A percentile compares a stretch with the other conserved stretches of the same genome.
phyloP scores from a whole-genome alignment of 2,329 filamentous ascomycete genomes.

The Sporothrix protearum region DNA sequence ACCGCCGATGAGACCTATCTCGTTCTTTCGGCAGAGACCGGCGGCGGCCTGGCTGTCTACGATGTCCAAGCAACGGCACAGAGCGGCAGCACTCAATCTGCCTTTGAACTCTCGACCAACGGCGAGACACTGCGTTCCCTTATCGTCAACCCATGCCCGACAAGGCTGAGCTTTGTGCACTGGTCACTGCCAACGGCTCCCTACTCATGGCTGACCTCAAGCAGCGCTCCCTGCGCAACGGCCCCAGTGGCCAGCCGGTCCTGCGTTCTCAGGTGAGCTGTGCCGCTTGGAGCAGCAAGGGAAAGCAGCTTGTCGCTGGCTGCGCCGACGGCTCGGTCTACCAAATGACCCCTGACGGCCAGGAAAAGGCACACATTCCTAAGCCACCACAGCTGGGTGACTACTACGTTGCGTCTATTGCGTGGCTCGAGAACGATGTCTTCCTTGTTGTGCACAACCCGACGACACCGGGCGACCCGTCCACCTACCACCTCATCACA shows the following conservation, averaged over 20 bases:
- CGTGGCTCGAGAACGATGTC: constrained; percentile 84
- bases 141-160: constrained; percentile 72
- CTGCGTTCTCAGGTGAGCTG: constrained; percentile 76
- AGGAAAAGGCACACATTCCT: constrained; percentile 73
- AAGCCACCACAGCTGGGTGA: constrained; percentile 64
- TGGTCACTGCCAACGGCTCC: constrained; percentile 76
- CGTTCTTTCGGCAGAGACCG: constrained; percentile 74
- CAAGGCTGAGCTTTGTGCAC: constrained; percentile 70
- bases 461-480: constrained; percentile 57
- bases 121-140: constrained; percentile 69
- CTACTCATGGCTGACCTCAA: constrained; percentile 80
- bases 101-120: constrained; percentile 74
- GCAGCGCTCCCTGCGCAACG: constrained; percentile 55
- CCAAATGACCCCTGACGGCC: constrained; percentile 81
- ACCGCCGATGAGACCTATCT: constrained; percentile 84
- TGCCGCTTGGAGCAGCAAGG: constrained; percentile 85
- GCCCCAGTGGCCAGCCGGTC: constrained; percentile 56
- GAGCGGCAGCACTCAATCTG: constrained; percentile 59
- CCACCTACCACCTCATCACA: constrained; percentile 75
- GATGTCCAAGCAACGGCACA: constrained; percentile 65
- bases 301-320: constrained; percentile 89
- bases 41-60: constrained; percentile 80
- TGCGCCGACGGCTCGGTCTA: constrained; percentile 72
- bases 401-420: constrained; percentile 74
- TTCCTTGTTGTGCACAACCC: constrained; percentile 79